Conservation (phyloP, 2,329 filamentous ascomycete species). For the Fusarium sp. region DNA sequence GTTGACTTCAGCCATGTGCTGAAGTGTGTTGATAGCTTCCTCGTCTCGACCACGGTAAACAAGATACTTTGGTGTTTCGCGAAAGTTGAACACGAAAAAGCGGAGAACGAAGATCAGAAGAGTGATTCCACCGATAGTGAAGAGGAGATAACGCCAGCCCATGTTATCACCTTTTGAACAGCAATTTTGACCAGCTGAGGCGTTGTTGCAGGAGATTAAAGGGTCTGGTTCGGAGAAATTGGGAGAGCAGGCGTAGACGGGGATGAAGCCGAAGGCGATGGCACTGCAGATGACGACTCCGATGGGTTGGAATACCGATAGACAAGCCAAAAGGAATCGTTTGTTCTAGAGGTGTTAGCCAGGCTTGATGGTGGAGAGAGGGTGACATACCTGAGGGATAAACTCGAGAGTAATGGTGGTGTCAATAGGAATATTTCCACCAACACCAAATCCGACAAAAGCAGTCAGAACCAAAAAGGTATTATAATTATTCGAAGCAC, state of each 20-base stretch:
- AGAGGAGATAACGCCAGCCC: slow-evolving; percentile 63
- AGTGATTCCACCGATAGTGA: slow-evolving; percentile 58
- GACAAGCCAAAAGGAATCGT: slow-evolving; percentile 62
- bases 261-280: slow-evolving; percentile 66
- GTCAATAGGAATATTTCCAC: slow-evolving; percentile 67
- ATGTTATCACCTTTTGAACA: slow-evolving; percentile 58
- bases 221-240: slow-evolving; percentile 59
- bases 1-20: slow-evolving; percentile 58
- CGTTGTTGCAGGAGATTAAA: slow-evolving; percentile 58
- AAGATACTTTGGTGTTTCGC: slow-evolving; percentile 61
- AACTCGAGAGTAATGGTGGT: slow-evolving; percentile 68
- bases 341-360: slow-evolving; percentile 50
- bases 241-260: slow-evolving; percentile 61
- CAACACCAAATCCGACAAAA: slow-evolving; percentile 64
- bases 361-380: no score
- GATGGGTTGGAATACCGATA: slow-evolving; percentile 67
- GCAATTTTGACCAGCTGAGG: slow-evolving; percentile 42
- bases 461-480: slow-evolving; percentile 65
- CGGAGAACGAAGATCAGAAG: slow-evolving; percentile 58
- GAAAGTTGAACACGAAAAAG: slow-evolving; percentile 60
- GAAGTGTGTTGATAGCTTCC: slow-evolving; percentile 60
- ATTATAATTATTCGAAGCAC: slow-evolving; percentile 60
- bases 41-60: slow-evolving; percentile 58
- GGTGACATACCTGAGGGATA: slow-evolving; percentile 55
- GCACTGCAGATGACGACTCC: slow-evolving; percentile 63